A percentile compares a stretch with the other conserved stretches of the same genome.
phyloP scores from a whole-genome alignment of 768 basidiomycete genomes.

The Clitopilus passeckerianus region DNA sequence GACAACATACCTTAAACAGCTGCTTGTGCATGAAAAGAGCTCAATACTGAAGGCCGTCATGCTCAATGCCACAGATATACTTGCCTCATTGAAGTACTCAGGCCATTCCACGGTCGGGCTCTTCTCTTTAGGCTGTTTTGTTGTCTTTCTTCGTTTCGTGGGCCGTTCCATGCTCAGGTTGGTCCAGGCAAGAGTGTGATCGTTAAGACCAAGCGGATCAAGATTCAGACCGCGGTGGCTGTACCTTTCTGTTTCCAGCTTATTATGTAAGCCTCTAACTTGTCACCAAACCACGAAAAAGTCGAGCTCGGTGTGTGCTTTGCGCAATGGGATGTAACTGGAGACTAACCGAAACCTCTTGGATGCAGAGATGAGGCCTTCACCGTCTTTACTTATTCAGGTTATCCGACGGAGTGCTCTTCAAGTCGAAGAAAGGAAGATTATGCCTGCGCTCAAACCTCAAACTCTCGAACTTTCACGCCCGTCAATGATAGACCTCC shows the following conservation, averaged over 20 bases:
- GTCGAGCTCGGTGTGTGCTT: background rate
- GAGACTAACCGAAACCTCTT: background rate
- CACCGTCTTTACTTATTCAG: slow-evolving; percentile 27
- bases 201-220: background rate
- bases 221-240: background rate
- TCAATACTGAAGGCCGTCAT: slow-evolving; percentile 4
- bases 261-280: background rate
- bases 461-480: slow-evolving; percentile 28
- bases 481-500: slow-evolving; percentile 29
- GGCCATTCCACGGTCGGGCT: slow-evolving; percentile 40
- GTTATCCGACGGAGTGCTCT: slow-evolving; percentile 30
- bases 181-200: background rate
- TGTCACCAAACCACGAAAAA: background rate
- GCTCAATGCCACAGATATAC: slow-evolving; percentile 16
- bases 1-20: slow-evolving; percentile 56
- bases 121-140: slow-evolving; percentile 6
- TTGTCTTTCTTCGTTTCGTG: slow-evolving; percentile 2
- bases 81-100: slow-evolving; percentile 53
- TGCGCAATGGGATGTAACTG: background rate
- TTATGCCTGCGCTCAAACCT: slow-evolving; percentile 25
- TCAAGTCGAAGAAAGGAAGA: slow-evolving; percentile 20
- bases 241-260: background rate
- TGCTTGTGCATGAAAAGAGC: slow-evolving; percentile 14
- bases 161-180: slow-evolving; percentile 3
- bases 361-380: slow-evolving; percentile 26